Base-by-base conservation (phyloP, 352 stramenopile genomes). In the Globisporangium emineosum region DNA sequence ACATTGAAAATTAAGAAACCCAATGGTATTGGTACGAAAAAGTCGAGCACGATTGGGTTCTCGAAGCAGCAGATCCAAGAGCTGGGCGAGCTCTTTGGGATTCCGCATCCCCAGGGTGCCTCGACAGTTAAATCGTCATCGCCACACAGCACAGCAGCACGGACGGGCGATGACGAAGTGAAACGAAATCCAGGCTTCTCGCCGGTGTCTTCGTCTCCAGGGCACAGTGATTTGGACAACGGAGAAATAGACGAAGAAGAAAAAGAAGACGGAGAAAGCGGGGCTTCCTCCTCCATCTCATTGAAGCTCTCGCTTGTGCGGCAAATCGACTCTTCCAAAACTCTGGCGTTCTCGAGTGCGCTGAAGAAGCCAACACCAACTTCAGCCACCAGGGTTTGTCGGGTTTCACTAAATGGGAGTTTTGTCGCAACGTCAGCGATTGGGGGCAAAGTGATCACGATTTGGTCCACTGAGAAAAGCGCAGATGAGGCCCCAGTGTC, bases 31-130 rank as follows among this genome's bases (percentile, higher is more conserved):
- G 40, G 19, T 6, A 12, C 17, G 40, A 47, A 47, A 47, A 47
- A 47, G 17, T 47, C 40, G 40, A 47, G 40, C 5, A 47, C 40
- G 40, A 40, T 67, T 15, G 78, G 71, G 8, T 67, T 88, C 43
- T 75, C 77, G 0, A 60, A 67, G 17, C 70, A 82, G 53, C 75
- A 86, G 49, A 76, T 88, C 65, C 68, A 72, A 30, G 77, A 86
- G 37, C 75, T 88, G 3, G 68, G 69, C 53, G 75, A 82, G 32
- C 63, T 88, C 1, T 86, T 88, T 59, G 77, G 77, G 0, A 77
- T 88, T 19, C 62, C n/a, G 35, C 73, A 58, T 25, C 61, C 13
- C 45, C n/a, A n/a, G n/a, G n/a, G n/a, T n/a, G n/a, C n/a, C n/a
- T n/a, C n/a, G 7, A 27, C n/a, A 33, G 23, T 2, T 1, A 25